Percentiles rank a stretch among this genome's conserved stretches.
Conservation (phyloP, 2,329 filamentous ascomycete species). For the Capronia americana region DNA sequence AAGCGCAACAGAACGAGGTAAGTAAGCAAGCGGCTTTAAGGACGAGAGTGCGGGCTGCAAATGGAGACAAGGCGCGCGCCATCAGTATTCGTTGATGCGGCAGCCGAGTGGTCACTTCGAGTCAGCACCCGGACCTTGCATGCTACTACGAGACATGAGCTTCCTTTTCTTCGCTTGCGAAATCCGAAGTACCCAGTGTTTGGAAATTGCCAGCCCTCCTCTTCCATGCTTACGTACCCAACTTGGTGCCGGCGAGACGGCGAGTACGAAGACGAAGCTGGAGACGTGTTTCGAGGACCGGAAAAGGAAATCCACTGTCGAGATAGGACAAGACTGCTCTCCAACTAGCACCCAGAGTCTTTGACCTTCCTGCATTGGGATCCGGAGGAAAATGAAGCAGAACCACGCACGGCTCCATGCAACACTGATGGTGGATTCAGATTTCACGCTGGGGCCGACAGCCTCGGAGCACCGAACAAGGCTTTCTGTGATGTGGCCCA, state of each 20-base stretch:
- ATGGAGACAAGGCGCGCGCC: conserved; percentile 12
- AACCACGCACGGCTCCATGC: not conserved
- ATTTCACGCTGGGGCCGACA: conserved; percentile 15
- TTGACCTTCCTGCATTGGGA: not conserved
- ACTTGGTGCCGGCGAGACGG: conserved; percentile 12
- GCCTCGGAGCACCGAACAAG: not conserved
- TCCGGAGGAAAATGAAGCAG: not conserved
- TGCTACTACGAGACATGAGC: not conserved
- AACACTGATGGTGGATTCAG: not conserved
- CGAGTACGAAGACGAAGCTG: not conserved
- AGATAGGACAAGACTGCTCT: conserved; percentile 1
- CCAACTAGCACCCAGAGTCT: not conserved
- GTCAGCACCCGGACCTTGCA: conserved; percentile 10
- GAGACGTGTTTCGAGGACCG: not conserved
- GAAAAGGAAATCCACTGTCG: conserved; percentile 6
- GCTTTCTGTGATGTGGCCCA: not conserved
- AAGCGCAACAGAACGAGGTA: conserved; percentile 10
- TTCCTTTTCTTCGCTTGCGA: conserved; percentile 15
- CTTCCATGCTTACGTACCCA: conserved; percentile 12
- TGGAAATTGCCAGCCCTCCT: not conserved
- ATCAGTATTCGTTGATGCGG: conserved; percentile 16
- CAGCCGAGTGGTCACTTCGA: conserved; percentile 12
- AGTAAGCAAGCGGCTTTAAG: conserved; percentile 13
- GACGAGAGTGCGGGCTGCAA: conserved; percentile 1
- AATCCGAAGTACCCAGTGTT: not conserved